These are phyloP conservation scores for Protomyces pachydermus DNA, from an alignment of 1,139 yeast genomes.

Conservation along the genomic window DNA sequence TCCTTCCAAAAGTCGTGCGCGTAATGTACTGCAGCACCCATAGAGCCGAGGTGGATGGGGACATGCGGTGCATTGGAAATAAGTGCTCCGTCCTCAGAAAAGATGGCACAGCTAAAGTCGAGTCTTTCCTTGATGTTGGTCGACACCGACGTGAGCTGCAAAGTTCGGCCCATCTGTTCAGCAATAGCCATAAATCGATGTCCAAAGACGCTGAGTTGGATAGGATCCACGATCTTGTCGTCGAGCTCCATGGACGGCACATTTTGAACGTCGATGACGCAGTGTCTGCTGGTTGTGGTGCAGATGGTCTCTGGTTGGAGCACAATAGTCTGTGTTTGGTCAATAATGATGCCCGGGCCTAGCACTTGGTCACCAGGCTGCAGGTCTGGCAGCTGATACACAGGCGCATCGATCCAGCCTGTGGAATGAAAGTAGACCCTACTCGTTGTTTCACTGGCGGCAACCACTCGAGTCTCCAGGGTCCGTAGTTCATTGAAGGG, in stretches of 20 bases:
- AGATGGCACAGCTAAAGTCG: slow-evolving; percentile 72
- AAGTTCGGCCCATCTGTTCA: slow-evolving; percentile 72
- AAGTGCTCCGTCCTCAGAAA: slow-evolving; percentile 61
- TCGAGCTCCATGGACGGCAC: slow-evolving; percentile 36
- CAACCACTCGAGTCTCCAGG: slow-evolving; percentile 30
- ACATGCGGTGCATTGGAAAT: slow-evolving; percentile 78
- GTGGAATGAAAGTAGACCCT: slow-evolving; percentile 44
- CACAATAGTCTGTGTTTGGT: slow-evolving; percentile 79
- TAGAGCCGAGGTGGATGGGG: slow-evolving; percentile 73
- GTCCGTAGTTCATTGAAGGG: slow-evolving; percentile 23
- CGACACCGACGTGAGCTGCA: slow-evolving; percentile 67
- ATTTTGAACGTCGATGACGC: slow-evolving; percentile 45
- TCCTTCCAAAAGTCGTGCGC: slow-evolving; percentile 59
- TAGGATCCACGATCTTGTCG: slow-evolving; percentile 50
- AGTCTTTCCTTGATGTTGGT: slow-evolving; percentile 70
- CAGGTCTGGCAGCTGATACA: slow-evolving; percentile 51
- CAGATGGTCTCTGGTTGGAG: slow-evolving; percentile 71
- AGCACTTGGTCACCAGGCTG: slow-evolving; percentile 49
- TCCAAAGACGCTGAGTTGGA: slow-evolving; percentile 63
- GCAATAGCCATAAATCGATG: slow-evolving; percentile 77
- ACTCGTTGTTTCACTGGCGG: slow-evolving; percentile 37
- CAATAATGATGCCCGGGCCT: slow-evolving; percentile 84
- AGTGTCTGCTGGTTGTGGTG: slow-evolving; percentile 55
- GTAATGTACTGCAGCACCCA: slow-evolving; percentile 65
- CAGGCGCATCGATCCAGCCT: slow-evolving; percentile 52